These are phyloP conservation scores for Leucosporidium yakuticum DNA, from an alignment of 768 basidiomycete genomes.

Conservation along the genomic window DNA sequence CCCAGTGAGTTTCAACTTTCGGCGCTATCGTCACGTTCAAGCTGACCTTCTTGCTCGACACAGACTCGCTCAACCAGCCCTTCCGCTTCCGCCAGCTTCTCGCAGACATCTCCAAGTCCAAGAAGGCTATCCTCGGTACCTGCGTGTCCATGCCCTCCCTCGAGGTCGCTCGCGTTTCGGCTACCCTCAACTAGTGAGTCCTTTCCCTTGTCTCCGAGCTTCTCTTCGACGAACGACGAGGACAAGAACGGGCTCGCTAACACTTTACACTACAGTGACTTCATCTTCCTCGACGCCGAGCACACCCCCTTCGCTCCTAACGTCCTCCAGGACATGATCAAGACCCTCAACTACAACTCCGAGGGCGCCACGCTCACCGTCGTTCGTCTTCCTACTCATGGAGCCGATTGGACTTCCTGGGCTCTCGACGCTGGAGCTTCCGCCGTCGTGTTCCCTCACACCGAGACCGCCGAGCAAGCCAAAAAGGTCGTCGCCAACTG, in stretches of 20 bases:
- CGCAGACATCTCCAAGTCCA: background rate
- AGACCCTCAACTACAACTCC: background rate
- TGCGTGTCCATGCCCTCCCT: background rate
- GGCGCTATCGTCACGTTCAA: too few relatives aligned
- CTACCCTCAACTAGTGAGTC: background rate
- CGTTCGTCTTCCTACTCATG: background rate
- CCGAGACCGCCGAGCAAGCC: slow-evolving; percentile 1
- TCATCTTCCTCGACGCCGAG: background rate
- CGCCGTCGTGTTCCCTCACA: background rate
- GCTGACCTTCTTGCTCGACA: too few relatives aligned
- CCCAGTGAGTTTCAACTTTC: too few relatives aligned
- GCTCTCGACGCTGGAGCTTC: background rate
- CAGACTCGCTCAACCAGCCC: background rate
- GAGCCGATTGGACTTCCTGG: background rate
- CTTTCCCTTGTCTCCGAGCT: too few relatives aligned
- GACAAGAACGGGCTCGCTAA: too few relatives aligned
- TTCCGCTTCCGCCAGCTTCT: background rate
- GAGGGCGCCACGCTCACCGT: background rate
- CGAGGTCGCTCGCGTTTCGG: background rate
- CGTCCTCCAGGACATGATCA: background rate
- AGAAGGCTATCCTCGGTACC: background rate
- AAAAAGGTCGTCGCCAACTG: background rate
- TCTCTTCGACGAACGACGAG: too few relatives aligned
- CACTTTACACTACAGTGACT: background rate
- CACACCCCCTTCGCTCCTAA: background rate